These are phyloP conservation scores for Sporopachydermia cereana DNA, from an alignment of 1,139 yeast genomes.

Conservation along the genomic window DNA sequence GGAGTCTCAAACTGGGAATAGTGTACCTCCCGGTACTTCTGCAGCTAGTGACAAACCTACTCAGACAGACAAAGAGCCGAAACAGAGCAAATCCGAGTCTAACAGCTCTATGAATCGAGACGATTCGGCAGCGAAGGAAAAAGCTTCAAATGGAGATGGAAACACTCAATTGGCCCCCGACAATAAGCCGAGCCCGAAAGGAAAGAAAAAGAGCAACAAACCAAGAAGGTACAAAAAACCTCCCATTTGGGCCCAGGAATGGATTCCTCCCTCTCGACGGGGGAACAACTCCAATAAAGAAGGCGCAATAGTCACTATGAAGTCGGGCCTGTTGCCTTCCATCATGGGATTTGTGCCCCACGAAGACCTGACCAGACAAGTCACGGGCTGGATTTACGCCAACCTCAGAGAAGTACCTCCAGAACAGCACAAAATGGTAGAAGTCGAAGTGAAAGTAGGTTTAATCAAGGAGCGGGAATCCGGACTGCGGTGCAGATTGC, in stretches of 20 bases:
- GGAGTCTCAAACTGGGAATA: too few species aligned
- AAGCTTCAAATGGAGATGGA: background rate
- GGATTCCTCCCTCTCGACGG: conserved; percentile 35
- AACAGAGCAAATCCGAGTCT: background rate
- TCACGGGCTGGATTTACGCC: conserved; percentile 86
- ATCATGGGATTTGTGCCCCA: conserved; percentile 70
- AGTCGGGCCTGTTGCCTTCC: conserved; percentile 27
- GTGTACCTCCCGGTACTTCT: too few species aligned
- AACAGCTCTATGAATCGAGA: background rate
- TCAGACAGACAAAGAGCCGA: background rate
- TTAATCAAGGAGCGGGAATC: conserved; percentile 55
- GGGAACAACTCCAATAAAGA: conserved; percentile 7
- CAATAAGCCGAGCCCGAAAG: background rate
- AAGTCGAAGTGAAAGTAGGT: conserved; percentile 78
- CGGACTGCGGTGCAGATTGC: conserved; percentile 54
- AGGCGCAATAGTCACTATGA: background rate
- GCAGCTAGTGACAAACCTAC: background rate
- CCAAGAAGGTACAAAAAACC: conserved; percentile 56
- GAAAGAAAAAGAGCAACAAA: conserved; percentile 22
- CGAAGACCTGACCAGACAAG: conserved; percentile 68
- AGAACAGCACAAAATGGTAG: conserved; percentile 50
- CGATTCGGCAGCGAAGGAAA: background rate
- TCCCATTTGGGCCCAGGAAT: conserved; percentile 79
- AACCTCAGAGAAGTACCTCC: conserved; percentile 54
- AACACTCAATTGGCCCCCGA: background rate